Base-by-base conservation (phyloP, 2,329 filamentous ascomycete genomes). In the Botrytis aclada region DNA sequence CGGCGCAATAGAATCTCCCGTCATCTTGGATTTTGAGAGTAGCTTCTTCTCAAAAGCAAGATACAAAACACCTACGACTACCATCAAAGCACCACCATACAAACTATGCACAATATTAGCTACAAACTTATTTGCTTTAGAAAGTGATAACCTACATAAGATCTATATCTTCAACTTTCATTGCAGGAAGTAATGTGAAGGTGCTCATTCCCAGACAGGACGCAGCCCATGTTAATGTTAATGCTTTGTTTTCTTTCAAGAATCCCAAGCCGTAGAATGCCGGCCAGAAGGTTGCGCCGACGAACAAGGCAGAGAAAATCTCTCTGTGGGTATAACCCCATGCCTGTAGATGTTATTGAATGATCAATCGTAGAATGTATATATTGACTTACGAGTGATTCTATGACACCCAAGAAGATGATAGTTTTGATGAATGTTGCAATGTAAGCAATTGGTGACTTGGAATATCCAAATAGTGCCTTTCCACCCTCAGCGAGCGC, bases 301-400 rank as follows among this genome's bases (percentile, higher is more conserved):
- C 79, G 79, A 95, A 99, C 72, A 95, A 88, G 0, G 89, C 84
- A 0, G 95, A 97, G 77, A 97, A 91, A 37, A 98, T 89, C 80
- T 97, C 92, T 58, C 96, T 91, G 78, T 95, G 88, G 72, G 97
- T 97, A 81, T 99, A 99, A 69, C 94, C 95, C 83, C 97, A 86
- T 34, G 96, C 94, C 93, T 96, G 72, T 34, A 32, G 18, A 62
- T 72, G 62, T 54, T 70, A 45, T 70, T 37, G 65, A 32, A 51
- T 29, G 51, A 22, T 22, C 18, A 29, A 43, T 29, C 16, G 10
- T 39, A 9, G 65, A 34, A 65, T 45, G 41, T 29, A 29, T 16
- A 8, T 16, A 18, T 39, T 64, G 22, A 83, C 86, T 82, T 84
- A 93, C 91, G 81, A 99, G 85, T 70, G 91, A 93, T 81, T 95